Conservation (phyloP, 164 flowering plant species). For the Sedum album region DNA sequence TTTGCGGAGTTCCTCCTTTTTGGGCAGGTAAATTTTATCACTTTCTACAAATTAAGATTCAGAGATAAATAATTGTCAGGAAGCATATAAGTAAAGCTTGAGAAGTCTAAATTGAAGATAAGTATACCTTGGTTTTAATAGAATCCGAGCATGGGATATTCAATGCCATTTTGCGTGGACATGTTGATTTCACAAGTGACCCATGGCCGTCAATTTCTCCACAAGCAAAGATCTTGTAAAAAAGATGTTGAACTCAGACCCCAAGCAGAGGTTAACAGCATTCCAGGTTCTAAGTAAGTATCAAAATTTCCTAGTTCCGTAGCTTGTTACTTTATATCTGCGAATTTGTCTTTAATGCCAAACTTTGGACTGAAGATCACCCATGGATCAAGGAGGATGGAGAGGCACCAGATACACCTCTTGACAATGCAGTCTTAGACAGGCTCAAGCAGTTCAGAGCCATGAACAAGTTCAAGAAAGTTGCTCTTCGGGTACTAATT, state of each 20-base stretch:
- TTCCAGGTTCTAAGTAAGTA: constrained; percentile 74
- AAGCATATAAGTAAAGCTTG: background rate
- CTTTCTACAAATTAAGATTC: background rate
- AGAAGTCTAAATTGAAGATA: background rate
- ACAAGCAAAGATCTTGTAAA: constrained; percentile 79
- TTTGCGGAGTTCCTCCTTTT: constrained; percentile 80
- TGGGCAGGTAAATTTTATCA: constrained; percentile 53
- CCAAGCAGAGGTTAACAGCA: constrained; percentile 78
- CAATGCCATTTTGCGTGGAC: constrained; percentile 71
- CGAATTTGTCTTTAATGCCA: background rate
- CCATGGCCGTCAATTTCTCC: constrained; percentile 83
- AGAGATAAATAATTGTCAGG: background rate
- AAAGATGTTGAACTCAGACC: constrained; percentile 73
- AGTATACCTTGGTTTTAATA: constrained; percentile 9
- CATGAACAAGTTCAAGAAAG: constrained; percentile 43
- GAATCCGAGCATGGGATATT: constrained; percentile 85
- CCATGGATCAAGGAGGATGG: constrained; percentile 99
- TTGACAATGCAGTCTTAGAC: constrained; percentile 80
- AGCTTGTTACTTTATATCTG: background rate
- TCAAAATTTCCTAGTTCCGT: background rate
- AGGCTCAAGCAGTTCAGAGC: constrained; percentile 94
- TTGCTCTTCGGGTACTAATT: constrained; percentile 3
- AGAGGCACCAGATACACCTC: constrained; percentile 94
- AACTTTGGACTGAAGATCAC: constrained; percentile 43
- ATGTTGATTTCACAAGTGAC: constrained; percentile 66